phyloP scores from a whole-genome alignment of 148 eudicot species.

The Vaccinium myrtillus region DNA sequence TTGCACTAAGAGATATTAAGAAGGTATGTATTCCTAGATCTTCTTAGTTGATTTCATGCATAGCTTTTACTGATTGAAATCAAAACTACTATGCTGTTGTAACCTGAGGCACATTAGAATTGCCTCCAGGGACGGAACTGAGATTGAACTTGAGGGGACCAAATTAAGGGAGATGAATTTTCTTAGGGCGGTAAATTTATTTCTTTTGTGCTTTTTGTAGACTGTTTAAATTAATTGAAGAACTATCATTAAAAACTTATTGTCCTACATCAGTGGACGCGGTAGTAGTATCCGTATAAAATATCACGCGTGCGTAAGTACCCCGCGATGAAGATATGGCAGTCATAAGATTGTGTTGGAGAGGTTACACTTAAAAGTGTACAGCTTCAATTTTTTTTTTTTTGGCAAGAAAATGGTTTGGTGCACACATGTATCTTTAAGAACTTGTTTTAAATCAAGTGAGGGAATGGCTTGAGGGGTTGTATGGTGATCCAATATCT shows the following conservation, averaged over 20 bases:
- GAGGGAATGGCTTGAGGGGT: neutral
- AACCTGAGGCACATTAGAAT: neutral
- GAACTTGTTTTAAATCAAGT: neutral
- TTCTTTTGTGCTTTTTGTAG: neutral
- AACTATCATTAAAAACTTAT: neutral
- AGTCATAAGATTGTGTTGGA: neutral
- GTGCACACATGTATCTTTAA: too few species aligned
- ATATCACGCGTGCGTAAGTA: neutral
- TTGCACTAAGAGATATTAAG: constrained; percentile 72
- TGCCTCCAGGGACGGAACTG: neutral
- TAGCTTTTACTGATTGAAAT: constrained; percentile 2
- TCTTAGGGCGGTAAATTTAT: neutral
- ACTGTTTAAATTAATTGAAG: neutral
- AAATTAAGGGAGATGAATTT: neutral
- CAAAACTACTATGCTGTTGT: neutral
- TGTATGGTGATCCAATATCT: too few species aligned
- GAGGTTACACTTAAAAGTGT: neutral
- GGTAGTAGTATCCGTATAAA: neutral
- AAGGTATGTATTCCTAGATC: constrained; percentile 49
- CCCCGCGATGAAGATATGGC: neutral
- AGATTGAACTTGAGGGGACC: neutral
- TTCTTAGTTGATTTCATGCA: neutral
- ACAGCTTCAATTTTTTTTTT: neutral
- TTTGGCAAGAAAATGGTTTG: neutral
- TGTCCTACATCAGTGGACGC: neutral